phyloP scores from a whole-genome alignment of 768 basidiomycete genomes.

The Tulasnella calospora region DNA sequence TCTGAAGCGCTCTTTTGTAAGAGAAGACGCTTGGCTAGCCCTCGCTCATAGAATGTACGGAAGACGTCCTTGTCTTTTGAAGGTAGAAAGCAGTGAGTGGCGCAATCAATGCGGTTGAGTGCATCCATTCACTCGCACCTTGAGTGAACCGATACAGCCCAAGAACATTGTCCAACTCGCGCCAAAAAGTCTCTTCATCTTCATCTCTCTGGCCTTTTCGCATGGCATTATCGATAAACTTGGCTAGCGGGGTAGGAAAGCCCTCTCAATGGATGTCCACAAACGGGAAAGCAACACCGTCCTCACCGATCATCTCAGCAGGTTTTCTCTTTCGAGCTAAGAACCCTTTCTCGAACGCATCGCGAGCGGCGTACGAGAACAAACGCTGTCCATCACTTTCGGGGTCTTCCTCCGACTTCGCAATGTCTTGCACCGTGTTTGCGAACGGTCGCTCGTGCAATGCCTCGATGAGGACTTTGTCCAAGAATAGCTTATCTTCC shows the following conservation, averaged over 20 bases:
- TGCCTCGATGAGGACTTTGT: conserved; percentile 46
- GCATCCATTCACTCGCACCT: conserved; percentile 33
- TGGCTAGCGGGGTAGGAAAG: conserved; percentile 47
- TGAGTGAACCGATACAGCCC: conserved; percentile 79
- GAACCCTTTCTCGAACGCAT: conserved; percentile 72
- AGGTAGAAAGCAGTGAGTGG: neutral
- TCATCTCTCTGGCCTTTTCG: conserved; percentile 73
- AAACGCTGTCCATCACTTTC: conserved; percentile 37
- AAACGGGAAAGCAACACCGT: neutral
- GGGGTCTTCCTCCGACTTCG: neutral
- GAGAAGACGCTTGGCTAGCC: conserved; percentile 79
- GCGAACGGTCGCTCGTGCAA: conserved; percentile 43
- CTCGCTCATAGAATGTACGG: conserved; percentile 84
- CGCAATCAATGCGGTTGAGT: neutral
- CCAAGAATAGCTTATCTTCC: conserved; percentile 57
- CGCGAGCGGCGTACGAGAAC: conserved; percentile 62
- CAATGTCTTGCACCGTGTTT: conserved; percentile 21
- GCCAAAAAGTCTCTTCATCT: conserved; percentile 59
- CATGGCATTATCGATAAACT: conserved; percentile 82
- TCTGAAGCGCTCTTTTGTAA: conserved; percentile 80
- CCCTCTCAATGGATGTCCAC: neutral
- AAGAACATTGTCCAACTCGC: conserved; percentile 59
- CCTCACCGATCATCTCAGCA: conserved; percentile 68
- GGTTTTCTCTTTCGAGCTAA: conserved; percentile 68
- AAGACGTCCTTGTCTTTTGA: conserved; percentile 81